Evolutionary conservation across 2,329 filamentous ascomycete genomes (phyloP), one percentile per base, ranked within the genome.

Genomic region (Taxawa tesnikishii): DNA sequence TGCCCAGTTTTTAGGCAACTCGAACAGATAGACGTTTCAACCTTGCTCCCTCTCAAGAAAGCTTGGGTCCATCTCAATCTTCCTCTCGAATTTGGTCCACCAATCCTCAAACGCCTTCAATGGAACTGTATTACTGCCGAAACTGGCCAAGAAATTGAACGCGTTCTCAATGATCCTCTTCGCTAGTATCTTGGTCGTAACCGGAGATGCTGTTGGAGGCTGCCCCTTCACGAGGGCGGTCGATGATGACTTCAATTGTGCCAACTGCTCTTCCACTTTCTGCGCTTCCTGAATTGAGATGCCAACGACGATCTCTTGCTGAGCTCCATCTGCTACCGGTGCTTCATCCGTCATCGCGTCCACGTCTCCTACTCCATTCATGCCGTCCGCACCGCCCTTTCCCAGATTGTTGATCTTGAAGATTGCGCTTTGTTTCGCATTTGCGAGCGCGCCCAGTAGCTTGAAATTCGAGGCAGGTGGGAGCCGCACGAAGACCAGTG

Each of bases 101-200:
- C 92, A 98, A 37, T 93, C 84, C 59, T 92, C 80, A 54, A 98
- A 98, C 4, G 82, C 83, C 59, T 83, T 90, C 42, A 98, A 59
- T n/a, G 90, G 87, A 15, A 98, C 83, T 9, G 92, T 80, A 54
- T 96, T 88, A 28, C 80, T 72, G 0, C 80, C 80, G 63, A 93
- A 96, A 47, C 84, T 81, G 3, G 88, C 76, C 36, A 98, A 65
- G 54, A 94, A 96, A 58, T 98, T 94, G 58, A 96, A 98, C 10
- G 88, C 90, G 56, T 94, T 94, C 47, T 83, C 80, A 47, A 98
- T 96, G 46, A 98, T 94, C 41, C 83, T 68, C 59, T 96, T 85
- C 17, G 90, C 90, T 15, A 98, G 67, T 2, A 84, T 63, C 42
- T 83, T 75, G 1, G 84, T 90, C 28, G 61, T 41, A 4, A 41